Evolutionary conservation across 306 rosid species (phyloP).

Genomic region (Abrus precatorius): DNA sequence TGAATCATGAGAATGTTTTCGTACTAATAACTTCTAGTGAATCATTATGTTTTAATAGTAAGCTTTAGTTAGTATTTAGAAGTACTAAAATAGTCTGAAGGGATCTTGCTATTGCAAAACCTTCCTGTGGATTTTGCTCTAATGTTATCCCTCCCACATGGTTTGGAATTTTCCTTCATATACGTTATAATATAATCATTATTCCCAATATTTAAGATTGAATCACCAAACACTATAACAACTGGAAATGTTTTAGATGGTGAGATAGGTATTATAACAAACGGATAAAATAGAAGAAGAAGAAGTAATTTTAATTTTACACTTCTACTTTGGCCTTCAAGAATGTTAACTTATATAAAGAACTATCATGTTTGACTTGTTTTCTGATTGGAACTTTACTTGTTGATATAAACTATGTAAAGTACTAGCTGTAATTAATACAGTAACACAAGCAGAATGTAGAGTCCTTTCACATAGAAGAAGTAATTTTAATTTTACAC

Average conservation of each 20-base stretch:
- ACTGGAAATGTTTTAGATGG: constrained; percentile 32
- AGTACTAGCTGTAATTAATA: too few relatives aligned
- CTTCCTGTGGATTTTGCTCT: constrained; percentile 47
- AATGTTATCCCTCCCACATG: constrained; percentile 45
- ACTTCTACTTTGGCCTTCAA: neutral
- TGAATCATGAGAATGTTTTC: neutral
- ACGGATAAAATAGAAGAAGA: constrained; percentile 10
- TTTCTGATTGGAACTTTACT: neutral
- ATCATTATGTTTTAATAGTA: neutral
- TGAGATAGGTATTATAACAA: constrained; percentile 19
- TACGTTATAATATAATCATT: constrained; percentile 34
- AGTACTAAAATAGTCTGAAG: constrained; percentile 44
- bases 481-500: constrained; percentile 25
- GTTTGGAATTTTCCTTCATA: constrained; percentile 34
- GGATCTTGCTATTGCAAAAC: constrained; percentile 48
- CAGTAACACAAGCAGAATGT: too few relatives aligned
- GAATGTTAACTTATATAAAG: constrained; percentile 24
- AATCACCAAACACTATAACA: constrained; percentile 47
- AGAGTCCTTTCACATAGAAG: neutral
- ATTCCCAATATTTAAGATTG: constrained; percentile 48
- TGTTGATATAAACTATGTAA: too few relatives aligned
- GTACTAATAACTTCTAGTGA: neutral
- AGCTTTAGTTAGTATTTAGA: constrained; percentile 6
- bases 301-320: constrained; percentile 10
- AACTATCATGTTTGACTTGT: neutral